Conservation (phyloP, 2,329 filamentous ascomycete species). For the Geosmithia putterillii region DNA sequence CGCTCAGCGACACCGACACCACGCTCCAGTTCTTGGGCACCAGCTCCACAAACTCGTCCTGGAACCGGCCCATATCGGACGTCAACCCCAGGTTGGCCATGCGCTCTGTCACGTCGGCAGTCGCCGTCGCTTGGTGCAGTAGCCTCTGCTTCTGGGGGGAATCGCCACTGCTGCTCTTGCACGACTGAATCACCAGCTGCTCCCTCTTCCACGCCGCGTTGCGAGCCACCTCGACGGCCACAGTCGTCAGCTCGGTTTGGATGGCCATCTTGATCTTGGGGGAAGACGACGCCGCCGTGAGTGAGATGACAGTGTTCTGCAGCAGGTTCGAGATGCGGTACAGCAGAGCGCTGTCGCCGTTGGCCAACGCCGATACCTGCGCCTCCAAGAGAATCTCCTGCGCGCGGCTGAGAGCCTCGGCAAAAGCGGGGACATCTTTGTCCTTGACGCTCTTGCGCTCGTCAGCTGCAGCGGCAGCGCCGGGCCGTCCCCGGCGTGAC, state of each 20-base stretch:
- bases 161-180: neutral
- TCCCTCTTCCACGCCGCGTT: constrained; percentile 58
- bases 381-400: constrained; percentile 54
- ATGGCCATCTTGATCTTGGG: constrained; percentile 31
- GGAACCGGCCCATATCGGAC: constrained; percentile 51
- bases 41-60: constrained; percentile 72
- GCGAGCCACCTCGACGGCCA: constrained; percentile 56
- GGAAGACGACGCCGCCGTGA: constrained; percentile 45
- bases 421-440: constrained; percentile 28
- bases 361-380: constrained; percentile 41
- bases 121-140: neutral
- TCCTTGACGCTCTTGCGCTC: neutral
- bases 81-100: constrained; percentile 23
- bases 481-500: neutral
- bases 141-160: neutral
- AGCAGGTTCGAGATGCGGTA: constrained; percentile 51
- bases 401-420: constrained; percentile 49
- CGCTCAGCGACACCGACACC: constrained; percentile 73
- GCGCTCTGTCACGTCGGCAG: constrained; percentile 3
- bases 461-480: constrained; percentile 3
- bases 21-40: constrained; percentile 76
- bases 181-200: constrained; percentile 36
- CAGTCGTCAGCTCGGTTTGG: constrained; percentile 31
- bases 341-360: constrained; percentile 45
- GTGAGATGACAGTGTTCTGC: constrained; percentile 51